Base-by-base conservation (phyloP, 2,329 filamentous ascomycete species). In the Aciculosporium take region DNA sequence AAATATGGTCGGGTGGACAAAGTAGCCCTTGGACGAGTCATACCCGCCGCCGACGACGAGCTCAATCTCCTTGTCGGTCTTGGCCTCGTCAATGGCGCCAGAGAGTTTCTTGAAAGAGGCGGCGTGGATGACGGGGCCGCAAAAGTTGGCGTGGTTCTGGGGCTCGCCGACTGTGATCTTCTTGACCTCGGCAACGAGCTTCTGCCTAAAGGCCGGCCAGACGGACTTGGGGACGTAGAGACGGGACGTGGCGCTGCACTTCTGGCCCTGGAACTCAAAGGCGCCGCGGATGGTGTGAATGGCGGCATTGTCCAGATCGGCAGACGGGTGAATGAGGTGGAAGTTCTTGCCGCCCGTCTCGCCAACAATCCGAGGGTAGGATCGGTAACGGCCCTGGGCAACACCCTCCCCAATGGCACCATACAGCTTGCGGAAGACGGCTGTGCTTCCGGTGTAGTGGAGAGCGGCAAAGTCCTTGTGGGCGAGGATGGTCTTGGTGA, bases 281-380 rank as follows among this genome's bases (percentile, higher is more conserved):
- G 86, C 85, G 37, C 84, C 85, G 42, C 87, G 83, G 25, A 94
- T 75, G 5, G 84, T 91, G 60, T 93, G 82, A 49, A 84, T 71
- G 27, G 75, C 84, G 9, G 85, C 85, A 55, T 89, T 91, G 46
- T 76, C 67, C 38, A 91, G 64, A 51, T 93, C 82, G 30, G 86
- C 86, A 3, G 77, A 79, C 35, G 70, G 66, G 66, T 94, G 85
- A 25, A 94, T 63, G 40, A 94, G 64, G 61, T 93, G 86, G 71
- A 88, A 94, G 70, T 94, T 94, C 76, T 94, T 94, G 58, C 86
- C 86, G 45, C 86, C 85, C 23, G 86, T 94, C 70, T 94, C 86
- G 46, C 85, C 86, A 4, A 94, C 84, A 48, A 94, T 83, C 52
- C 86, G 80, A 35, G 86, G 87, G 63, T 95, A 96, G 52, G 81